Percentiles rank a stretch among this genome's conserved stretches.
These are phyloP conservation scores for Sporothrix luriei DNA, from an alignment of 2,329 filamentous ascomycete genomes.

Conservation along the genomic window DNA sequence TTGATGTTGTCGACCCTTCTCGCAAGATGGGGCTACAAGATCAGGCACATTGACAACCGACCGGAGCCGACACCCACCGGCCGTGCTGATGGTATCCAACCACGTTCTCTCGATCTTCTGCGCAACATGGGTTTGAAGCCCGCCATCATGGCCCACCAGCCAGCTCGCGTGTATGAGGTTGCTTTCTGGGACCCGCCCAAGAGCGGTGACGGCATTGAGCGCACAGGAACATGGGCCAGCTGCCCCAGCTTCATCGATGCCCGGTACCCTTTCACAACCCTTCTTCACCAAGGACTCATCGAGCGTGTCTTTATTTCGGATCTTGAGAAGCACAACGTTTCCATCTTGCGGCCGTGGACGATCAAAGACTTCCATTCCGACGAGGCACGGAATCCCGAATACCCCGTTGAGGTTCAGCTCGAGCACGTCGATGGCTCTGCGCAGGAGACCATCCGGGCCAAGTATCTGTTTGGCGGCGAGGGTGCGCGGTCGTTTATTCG, in stretches of 20 bases:
- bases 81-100: slow-evolving; percentile 89
- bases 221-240: slow-evolving; percentile 78
- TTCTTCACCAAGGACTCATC: slow-evolving; percentile 71
- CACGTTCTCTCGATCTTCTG: slow-evolving; percentile 81
- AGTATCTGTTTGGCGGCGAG: slow-evolving; percentile 72
- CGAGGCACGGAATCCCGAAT: slow-evolving; percentile 54
- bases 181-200: slow-evolving; percentile 70
- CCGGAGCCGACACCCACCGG: slow-evolving; percentile 82
- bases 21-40: slow-evolving; percentile 89
- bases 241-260: slow-evolving; percentile 82
- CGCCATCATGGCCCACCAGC: slow-evolving; percentile 82
- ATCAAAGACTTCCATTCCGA: slow-evolving; percentile 64
- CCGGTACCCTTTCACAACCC: slow-evolving; percentile 69
- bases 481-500: slow-evolving; percentile 69
- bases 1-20: slow-evolving; percentile 85
- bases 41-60: slow-evolving; percentile 93
- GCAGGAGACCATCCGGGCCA: slow-evolving; percentile 67
- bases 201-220: slow-evolving; percentile 60
- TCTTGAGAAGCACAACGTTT: slow-evolving; percentile 61
- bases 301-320: slow-evolving; percentile 71
- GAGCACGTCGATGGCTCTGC: slow-evolving; percentile 73
- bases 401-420: slow-evolving; percentile 78
- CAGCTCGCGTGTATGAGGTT: slow-evolving; percentile 80
- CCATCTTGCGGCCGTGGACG: slow-evolving; percentile 66
- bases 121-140: slow-evolving; percentile 89